These are phyloP conservation scores for Cyclocybe aegerita DNA, from an alignment of 768 basidiomycete species.

Conservation along the genomic window DNA sequence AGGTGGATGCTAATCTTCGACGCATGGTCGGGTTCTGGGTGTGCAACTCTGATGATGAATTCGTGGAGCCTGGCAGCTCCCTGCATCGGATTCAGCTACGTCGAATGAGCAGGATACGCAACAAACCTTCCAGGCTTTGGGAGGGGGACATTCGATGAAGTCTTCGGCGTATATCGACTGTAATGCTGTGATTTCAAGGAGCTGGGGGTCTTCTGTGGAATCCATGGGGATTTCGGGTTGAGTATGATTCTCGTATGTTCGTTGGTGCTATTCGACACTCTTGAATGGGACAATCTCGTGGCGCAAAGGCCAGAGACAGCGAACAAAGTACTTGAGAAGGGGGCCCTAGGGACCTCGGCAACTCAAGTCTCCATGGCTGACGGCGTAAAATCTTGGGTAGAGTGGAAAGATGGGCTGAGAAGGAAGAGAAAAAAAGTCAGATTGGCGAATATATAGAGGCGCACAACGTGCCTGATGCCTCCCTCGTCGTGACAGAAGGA, in stretches of 20 bases:
- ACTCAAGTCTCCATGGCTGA: slow-evolving; percentile 72
- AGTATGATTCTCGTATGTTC: slow-evolving; percentile 18
- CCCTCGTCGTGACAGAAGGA: not conserved
- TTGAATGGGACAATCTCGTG: slow-evolving; percentile 14
- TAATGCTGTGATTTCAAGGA: slow-evolving; percentile 72
- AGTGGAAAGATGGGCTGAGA: slow-evolving; percentile 12
- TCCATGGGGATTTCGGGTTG: slow-evolving; percentile 54
- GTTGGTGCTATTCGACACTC: slow-evolving; percentile 16
- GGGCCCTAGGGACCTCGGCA: slow-evolving; percentile 67
- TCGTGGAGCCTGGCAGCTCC: slow-evolving; percentile 69
- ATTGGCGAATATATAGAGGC: not conserved
- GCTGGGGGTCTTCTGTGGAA: slow-evolving; percentile 64
- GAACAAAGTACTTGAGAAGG: slow-evolving; percentile 53
- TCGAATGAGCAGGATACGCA: not conserved
- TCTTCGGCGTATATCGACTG: slow-evolving; percentile 81
- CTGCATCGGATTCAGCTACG: slow-evolving; percentile 32
- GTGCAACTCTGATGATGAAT: slow-evolving; percentile 71
- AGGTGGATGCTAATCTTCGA: slow-evolving; percentile 64
- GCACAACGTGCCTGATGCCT: slow-evolving; percentile 1
- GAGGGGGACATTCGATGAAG: slow-evolving; percentile 70
- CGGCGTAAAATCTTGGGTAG: slow-evolving; percentile 10
- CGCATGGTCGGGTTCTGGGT: slow-evolving; percentile 58
- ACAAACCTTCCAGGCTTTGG: slow-evolving; percentile 81
- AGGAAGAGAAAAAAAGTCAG: slow-evolving; percentile 1
- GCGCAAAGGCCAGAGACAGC: slow-evolving; percentile 21